phyloP scores from a whole-genome alignment of 2,329 filamentous ascomycete species.

The Fusarium zealandicum region DNA sequence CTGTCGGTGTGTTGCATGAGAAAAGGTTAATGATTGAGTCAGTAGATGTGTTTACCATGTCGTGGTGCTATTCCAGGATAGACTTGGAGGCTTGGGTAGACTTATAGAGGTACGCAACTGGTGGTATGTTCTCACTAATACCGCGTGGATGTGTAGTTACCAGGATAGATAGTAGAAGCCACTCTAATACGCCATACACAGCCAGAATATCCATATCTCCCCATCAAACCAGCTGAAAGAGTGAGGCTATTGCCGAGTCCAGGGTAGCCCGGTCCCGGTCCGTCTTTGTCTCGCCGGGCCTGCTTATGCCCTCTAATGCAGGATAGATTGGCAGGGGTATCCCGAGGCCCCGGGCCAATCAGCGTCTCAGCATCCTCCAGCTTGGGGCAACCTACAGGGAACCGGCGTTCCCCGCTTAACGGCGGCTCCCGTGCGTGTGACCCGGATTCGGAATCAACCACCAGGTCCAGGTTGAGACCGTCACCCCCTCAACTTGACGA shows the following conservation, averaged over 20 bases:
- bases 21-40: too few species aligned
- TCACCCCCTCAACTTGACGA: background rate
- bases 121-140: too few species aligned
- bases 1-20: too few species aligned
- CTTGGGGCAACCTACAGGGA: constrained; percentile 35
- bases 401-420: constrained; percentile 38
- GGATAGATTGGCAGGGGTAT: constrained; percentile 22
- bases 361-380: background rate
- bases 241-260: constrained; percentile 6
- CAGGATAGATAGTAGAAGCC: too few species aligned
- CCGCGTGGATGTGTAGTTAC: too few species aligned
- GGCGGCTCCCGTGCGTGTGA: constrained; percentile 35
- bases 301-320: constrained; percentile 1
- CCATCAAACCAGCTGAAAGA: background rate
- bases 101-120: too few species aligned
- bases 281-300: background rate
- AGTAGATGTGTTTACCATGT: too few species aligned
- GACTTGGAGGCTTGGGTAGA: too few species aligned
- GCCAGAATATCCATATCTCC: background rate
- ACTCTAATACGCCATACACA: too few species aligned
- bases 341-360: constrained; percentile 27
- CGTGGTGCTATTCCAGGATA: too few species aligned
- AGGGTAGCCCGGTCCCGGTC: constrained; percentile 21
- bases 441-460: constrained; percentile 22
- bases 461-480: background rate